A percentile compares a stretch with the other conserved stretches of the same genome.
Conservation (phyloP, 1,284 basidiomycete genomes). For the Mycosarcoma mackinlayi region DNA sequence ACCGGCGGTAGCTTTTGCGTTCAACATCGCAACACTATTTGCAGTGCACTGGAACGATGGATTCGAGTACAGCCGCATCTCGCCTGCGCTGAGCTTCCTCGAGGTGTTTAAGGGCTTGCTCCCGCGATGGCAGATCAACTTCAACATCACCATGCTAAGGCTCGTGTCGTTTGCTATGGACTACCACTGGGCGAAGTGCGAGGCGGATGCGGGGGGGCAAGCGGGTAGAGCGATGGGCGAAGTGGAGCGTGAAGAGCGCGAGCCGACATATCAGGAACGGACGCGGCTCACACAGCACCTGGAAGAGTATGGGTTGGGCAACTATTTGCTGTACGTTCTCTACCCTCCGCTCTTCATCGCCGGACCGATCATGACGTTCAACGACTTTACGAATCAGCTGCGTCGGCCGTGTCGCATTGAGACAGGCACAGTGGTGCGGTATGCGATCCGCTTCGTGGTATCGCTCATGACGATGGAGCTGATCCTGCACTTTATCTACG, state of each 20-base stretch:
- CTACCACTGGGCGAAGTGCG: slow-evolving; percentile 77
- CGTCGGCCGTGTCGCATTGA: slow-evolving; percentile 24
- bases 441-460: slow-evolving; percentile 78
- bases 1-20: slow-evolving; percentile 76
- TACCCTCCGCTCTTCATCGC: slow-evolving; percentile 96
- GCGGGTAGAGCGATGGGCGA: slow-evolving; percentile 19
- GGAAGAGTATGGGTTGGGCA: slow-evolving; percentile 73
- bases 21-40: slow-evolving; percentile 81
- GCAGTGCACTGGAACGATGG: slow-evolving; percentile 82
- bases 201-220: slow-evolving; percentile 70
- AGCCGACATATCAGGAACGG: slow-evolving; percentile 39
- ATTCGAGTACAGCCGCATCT: slow-evolving; percentile 76
- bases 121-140: slow-evolving; percentile 92
- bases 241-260: slow-evolving; percentile 11
- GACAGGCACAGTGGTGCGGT: slow-evolving; percentile 69
- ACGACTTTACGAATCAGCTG: slow-evolving; percentile 92
- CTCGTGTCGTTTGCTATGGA: slow-evolving; percentile 93
- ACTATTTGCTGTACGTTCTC: slow-evolving; percentile 80
- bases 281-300: slow-evolving; percentile 50
- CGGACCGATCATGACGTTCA: slow-evolving; percentile 95
- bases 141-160: slow-evolving; percentile 97
- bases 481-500: slow-evolving; percentile 93
- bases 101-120: slow-evolving; percentile 77
- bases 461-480: slow-evolving; percentile 88
- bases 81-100: slow-evolving; percentile 75